Base-by-base conservation (phyloP, 495 filamentous ascomycete genomes). In the Hyphodiscus hymeniophilus region DNA sequence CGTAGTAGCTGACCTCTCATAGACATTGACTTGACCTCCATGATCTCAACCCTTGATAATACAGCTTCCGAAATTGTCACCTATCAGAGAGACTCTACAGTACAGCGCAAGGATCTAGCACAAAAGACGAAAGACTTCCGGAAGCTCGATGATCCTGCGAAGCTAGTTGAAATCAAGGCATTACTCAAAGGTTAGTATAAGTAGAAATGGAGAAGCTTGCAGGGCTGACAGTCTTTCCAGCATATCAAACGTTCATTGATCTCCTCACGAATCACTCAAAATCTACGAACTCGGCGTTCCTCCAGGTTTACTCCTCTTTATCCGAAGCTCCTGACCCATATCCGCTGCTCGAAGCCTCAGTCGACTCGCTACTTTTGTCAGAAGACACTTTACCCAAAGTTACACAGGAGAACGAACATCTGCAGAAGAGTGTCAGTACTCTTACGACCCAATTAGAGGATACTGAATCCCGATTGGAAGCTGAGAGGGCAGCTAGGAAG, bases 121-220 rank as follows among this genome's bases (percentile, higher is more conserved):
- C 90, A 95, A 65, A 97, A 95, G 70, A 99, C 92, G 2, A 99
- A 97, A 61, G 92, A 97, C 62, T 99, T 95, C 57, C 71, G 89
- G 52, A 99, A 96, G 63, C 75, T 95, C 2, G 92, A 97, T 46
- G 94, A 99, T 70, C 74, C 86, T 10, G 80, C 77, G 31, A 97
- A 96, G 65, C 71, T 96, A 16, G 68, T 68, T 1, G 94, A 99
- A 59, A 81, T 88, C 66, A 97, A 97, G 68, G 75, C 79, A 26
- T 69, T 99, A 33, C 67, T 99, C 20, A 97, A 95, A 71, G 82
- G 85, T 89, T 62, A 38, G 58, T 50, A 12, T 12, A 13, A 17
- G 43, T 2, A 10, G 15, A 16, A 15, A 30, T 31, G 45, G 31
- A 15, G 16, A 24, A 18, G 21, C 22, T 50, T 54, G 24, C 17